Percentiles rank a stretch among this genome's conserved stretches.
Conservation (phyloP, 169 alveolate species). For the Pseudocohnilembus persalinus region DNA sequence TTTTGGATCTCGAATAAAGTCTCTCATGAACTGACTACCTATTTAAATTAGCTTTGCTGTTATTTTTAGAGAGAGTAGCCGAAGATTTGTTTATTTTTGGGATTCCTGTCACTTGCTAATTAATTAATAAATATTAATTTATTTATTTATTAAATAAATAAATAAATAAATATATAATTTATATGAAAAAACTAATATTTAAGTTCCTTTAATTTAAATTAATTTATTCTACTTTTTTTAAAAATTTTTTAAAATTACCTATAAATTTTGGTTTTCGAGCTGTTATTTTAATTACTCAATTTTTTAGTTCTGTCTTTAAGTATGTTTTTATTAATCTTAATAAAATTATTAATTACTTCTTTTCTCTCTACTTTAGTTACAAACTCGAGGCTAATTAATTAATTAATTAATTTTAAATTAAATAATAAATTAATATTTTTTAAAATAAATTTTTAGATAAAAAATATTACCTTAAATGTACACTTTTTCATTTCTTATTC, state of each 20-base stretch:
- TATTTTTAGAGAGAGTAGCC: too few species aligned
- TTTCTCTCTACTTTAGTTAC: slow-evolving; percentile 19
- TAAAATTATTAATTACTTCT: slow-evolving; percentile 30
- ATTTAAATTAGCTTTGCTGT: neutral
- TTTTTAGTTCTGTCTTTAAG: slow-evolving; percentile 23
- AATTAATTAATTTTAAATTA: too few species aligned
- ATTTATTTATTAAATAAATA: too few species aligned
- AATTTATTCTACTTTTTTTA: neutral
- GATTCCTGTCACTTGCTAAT: neutral
- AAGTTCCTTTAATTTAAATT: too few species aligned
- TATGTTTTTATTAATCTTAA: slow-evolving; percentile 37
- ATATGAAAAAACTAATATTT: too few species aligned
- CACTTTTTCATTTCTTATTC: slow-evolving; percentile 36
- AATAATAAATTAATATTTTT: too few species aligned
- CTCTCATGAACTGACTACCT: slow-evolving; percentile 15
- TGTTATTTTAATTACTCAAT: slow-evolving; percentile 8
- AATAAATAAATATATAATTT: too few species aligned
- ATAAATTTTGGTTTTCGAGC: neutral
- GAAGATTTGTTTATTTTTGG: neutral
- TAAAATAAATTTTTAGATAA: too few species aligned
- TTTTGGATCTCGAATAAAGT: neutral
- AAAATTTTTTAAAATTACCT: slow-evolving; percentile 15
- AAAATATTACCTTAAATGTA: slow-evolving; percentile 30
- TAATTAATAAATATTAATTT: too few species aligned
- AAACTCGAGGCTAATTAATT: neutral